A percentile compares a stretch with the other conserved stretches of the same genome.
Conservation (phyloP, 2,329 filamentous ascomycete species). For the Cadophora malorum region DNA sequence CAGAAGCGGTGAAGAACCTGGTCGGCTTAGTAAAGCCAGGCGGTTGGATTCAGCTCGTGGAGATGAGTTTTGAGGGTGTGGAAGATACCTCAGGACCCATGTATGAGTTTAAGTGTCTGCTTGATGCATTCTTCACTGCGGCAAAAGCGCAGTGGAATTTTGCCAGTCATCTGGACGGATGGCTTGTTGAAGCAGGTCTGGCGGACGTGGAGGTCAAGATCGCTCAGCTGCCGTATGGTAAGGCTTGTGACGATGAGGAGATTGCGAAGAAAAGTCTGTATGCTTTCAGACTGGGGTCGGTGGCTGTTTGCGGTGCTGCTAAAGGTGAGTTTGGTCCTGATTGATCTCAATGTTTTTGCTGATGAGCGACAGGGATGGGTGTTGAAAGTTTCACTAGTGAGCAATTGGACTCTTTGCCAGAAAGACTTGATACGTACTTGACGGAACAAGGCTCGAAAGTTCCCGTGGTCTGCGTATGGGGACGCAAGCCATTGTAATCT, state of each 20-base stretch:
- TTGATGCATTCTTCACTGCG: conserved; percentile 13
- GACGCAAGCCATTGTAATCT: conserved; percentile 15
- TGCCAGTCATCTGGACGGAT: conserved; percentile 11
- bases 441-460: conserved; percentile 10
- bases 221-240: conserved; percentile 17
- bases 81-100: background rate
- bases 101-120: conserved; percentile 8
- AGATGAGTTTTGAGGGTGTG: conserved; percentile 19
- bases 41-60: conserved; percentile 30
- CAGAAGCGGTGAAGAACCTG: conserved; percentile 22
- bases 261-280: conserved; percentile 14
- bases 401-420: conserved; percentile 15
- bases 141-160: conserved; percentile 13
- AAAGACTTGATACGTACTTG: conserved; percentile 18
- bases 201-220: conserved; percentile 20
- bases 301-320: conserved; percentile 15
- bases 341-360: background rate
- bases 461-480: conserved; percentile 23
- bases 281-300: background rate
- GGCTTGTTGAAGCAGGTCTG: conserved; percentile 21
- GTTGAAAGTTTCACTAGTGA: conserved; percentile 17
- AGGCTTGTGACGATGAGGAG: conserved; percentile 1
- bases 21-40: conserved; percentile 27
- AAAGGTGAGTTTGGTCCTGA: conserved; percentile 6
- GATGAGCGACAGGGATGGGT: conserved; percentile 2